Evolutionary conservation across 306 rosid genomes (phyloP), one percentile per base, ranked within the genome.

Genomic region (Spatholobus suberectus): DNA sequence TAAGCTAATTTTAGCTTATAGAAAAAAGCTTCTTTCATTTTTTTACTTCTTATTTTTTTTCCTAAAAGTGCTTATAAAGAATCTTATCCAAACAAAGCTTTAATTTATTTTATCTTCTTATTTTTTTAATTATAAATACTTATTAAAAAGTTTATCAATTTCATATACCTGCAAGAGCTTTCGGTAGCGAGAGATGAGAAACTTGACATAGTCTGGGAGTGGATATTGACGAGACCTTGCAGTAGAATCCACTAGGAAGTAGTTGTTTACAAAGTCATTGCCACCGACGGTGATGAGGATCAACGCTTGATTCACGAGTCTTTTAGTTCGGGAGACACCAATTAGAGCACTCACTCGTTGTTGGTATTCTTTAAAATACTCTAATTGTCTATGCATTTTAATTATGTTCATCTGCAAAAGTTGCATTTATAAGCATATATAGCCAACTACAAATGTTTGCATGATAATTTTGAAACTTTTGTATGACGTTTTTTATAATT

Each of bases 231-330:
- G 93, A 47, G 97, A 91, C 85, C 93, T 88, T 5, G 87, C 84
- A 9, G 92, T 88, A 72, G 1, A 55, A 4, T 92, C 81, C 10
- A 80, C 85, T 29, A 90, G 66, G 79, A 82, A 87, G 81, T 89
- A 93, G 84, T 93, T 91, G 87, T 91, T 93, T 1, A 93, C 97
- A 44, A 93, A 93, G 58, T 91, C 95, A 68, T 88, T 93, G 66
- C 94, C 94, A 40, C 92, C 91, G 0, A 84, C 89, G 0, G 86
- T 82, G 84, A 91, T 85, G 5, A 91, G 93, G 29, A 89, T 65
- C 15, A 91, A 84, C 20, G 95, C 90, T 78, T 78, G 81, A 51
- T 73, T 86, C 72, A 93, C 87, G 0, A 89, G 88, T 46, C 77
- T 65, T 49, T 79, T 84, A 0, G 92, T 66, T 12, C 17, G 52